These are phyloP conservation scores for Phanerochaete carnosa DNA, from an alignment of 768 basidiomycete genomes.

Conservation along the genomic window DNA sequence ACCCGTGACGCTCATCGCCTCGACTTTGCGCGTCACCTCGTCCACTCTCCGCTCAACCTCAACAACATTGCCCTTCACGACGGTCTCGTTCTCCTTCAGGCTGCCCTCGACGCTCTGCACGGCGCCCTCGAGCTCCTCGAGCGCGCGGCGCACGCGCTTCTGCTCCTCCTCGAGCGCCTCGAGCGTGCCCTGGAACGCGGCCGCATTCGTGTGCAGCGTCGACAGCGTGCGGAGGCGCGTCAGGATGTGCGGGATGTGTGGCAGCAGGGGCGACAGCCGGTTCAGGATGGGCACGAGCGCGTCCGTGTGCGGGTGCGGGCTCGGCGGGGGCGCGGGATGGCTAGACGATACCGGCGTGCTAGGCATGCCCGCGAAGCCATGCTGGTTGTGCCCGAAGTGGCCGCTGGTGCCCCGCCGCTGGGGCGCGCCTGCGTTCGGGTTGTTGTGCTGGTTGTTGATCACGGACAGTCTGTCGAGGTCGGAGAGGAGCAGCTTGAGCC, in stretches of 20 bases:
- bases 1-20: slow-evolving; percentile 22
- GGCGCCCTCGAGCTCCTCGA: slow-evolving; percentile 67
- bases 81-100: slow-evolving; percentile 65
- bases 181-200: slow-evolving; percentile 70
- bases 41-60: slow-evolving; percentile 63
- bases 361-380: neutral
- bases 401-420: slow-evolving; percentile 28
- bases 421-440: slow-evolving; percentile 40
- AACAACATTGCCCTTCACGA: slow-evolving; percentile 70
- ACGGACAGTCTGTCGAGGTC: slow-evolving; percentile 82
- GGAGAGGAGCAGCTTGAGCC: slow-evolving; percentile 87
- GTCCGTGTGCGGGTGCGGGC: slow-evolving; percentile 33
- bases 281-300: slow-evolving; percentile 66
- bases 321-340: slow-evolving; percentile 4
- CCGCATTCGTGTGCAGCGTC: slow-evolving; percentile 75
- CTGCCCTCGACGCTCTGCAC: slow-evolving; percentile 73
- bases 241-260: slow-evolving; percentile 87
- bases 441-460: slow-evolving; percentile 22
- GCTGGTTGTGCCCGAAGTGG: slow-evolving; percentile 5
- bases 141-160: slow-evolving; percentile 52
- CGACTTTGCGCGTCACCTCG: slow-evolving; percentile 41
- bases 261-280: slow-evolving; percentile 67
- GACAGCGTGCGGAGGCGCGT: slow-evolving; percentile 85
- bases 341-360: slow-evolving; percentile 7
- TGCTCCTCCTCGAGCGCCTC: slow-evolving; percentile 71